phyloP scores from a whole-genome alignment of 2,329 filamentous ascomycete genomes.

The Cladosporium phlei region DNA sequence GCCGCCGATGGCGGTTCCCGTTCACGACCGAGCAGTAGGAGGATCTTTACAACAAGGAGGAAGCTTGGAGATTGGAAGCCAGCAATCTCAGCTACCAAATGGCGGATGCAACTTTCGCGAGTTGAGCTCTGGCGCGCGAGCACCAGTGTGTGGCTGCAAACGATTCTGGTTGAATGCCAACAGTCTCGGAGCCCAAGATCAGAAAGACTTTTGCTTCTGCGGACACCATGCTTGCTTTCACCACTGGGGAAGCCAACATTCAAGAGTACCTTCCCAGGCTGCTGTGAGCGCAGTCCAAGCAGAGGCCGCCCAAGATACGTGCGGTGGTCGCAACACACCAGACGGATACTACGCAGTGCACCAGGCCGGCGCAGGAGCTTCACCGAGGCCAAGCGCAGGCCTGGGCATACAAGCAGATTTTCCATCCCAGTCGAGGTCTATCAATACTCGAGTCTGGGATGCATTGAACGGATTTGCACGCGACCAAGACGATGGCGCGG shows the following conservation, averaged over 20 bases:
- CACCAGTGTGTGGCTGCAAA: conserved; percentile 48
- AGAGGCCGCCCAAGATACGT: conserved; percentile 9
- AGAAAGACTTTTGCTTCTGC: conserved; percentile 47
- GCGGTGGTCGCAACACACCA: conserved; percentile 9
- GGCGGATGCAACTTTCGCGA: conserved; percentile 52
- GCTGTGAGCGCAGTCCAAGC: conserved; percentile 17
- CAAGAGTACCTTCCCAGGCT: conserved; percentile 5
- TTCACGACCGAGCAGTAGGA: conserved; percentile 10
- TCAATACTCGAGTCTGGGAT: conserved; percentile 31
- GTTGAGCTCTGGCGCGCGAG: conserved; percentile 38
- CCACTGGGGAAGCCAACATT: conserved; percentile 21
- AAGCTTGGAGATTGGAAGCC: no score
- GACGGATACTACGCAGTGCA: conserved; percentile 12
- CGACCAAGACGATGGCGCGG: conserved; percentile 25
- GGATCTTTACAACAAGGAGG: conserved; percentile 7
- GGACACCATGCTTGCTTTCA: conserved; percentile 57
- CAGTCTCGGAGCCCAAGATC: conserved; percentile 19
- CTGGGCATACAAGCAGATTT: conserved; percentile 26
- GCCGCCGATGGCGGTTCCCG: conserved; percentile 32
- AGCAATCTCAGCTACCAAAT: conserved; percentile 37
- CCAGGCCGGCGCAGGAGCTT: conserved; percentile 8
- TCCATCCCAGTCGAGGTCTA: conserved; percentile 22
- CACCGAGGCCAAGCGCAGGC: conserved; percentile 17
- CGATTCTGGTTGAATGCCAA: conserved; percentile 45
- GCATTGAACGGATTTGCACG: conserved; percentile 34